A percentile compares a stretch with the other conserved stretches of the same genome.
phyloP scores from a whole-genome alignment of 495 filamentous ascomycete genomes.

The Penicillium roqueforti region DNA sequence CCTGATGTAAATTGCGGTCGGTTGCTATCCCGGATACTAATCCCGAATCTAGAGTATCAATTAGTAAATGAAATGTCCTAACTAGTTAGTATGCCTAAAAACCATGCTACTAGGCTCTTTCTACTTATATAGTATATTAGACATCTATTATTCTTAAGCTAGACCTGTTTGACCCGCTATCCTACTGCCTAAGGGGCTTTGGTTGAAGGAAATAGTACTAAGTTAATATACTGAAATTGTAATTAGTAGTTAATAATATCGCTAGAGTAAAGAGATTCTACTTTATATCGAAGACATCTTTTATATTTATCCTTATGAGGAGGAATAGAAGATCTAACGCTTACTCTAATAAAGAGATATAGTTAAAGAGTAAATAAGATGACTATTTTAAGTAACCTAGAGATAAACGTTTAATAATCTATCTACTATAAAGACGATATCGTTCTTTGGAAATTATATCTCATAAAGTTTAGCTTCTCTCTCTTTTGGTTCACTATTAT shows the following conservation, averaged over 20 bases:
- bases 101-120: too few species aligned
- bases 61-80: not conserved
- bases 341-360: constrained; percentile 9
- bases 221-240: not conserved
- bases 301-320: constrained; percentile 1
- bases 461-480: constrained; percentile 10
- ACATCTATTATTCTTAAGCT: not conserved
- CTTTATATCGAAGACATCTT: constrained; percentile 7
- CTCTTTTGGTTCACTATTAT: constrained; percentile 9
- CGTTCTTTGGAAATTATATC: constrained; percentile 6
- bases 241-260: not conserved
- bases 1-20: constrained; percentile 3
- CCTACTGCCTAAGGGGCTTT: not conserved
- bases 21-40: not conserved
- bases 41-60: not conserved
- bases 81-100: not conserved
- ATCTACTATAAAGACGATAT: constrained; percentile 1
- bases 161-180: not conserved
- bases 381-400: constrained; percentile 4
- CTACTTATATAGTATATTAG: not conserved
- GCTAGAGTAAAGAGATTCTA: not conserved
- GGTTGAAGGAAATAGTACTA: not conserved
- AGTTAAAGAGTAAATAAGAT: constrained; percentile 12
- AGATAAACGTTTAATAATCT: constrained; percentile 6
- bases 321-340: constrained; percentile 7